Evolutionary conservation across 768 basidiomycete genomes (phyloP), one percentile per base, ranked within the genome.

Genomic region (Calocera cornea): DNA sequence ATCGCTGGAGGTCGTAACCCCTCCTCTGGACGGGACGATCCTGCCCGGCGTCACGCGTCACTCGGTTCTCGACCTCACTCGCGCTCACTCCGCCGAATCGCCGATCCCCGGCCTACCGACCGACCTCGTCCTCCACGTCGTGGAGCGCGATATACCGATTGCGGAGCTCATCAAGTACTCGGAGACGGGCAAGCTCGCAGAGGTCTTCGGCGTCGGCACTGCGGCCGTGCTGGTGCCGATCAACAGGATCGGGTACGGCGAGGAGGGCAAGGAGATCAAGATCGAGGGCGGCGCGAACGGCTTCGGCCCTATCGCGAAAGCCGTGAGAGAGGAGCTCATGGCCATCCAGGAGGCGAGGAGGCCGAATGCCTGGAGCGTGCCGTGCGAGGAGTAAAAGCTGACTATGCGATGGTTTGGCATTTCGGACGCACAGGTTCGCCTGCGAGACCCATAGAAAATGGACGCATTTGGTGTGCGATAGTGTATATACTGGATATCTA

Each of bases 31-130:
- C 74, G 93, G 94, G 64, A 88, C 91, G 77, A 92, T 97, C 72
- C 84, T 98, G 1, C 93, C 94, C 1, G 92, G 95, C 50, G 86
- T 97, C 29, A 97, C 94, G 7, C 86, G 95, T 69, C 88, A 89
- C 72, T 93, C 91, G 31, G 86, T 90, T 47, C 83, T 97, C 41
- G 72, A 80, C 0, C 86, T 97, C 49, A 83, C 85, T 2, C 78
- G 83, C 17, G 86, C 85, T 10, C 90, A 91, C 70, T 78, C 79
- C 0, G 82, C 54, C 66, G 75, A 76, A 38, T 73, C 70, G 60
- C 66, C 68, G 64, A 76, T 84, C 67, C 77, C 76, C 3, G 78
- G 79, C 64, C 70, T 81, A 63, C 79, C 85, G 10, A 74, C 81
- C 71, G 67, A 86, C 78, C 63, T 76, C 33, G 77, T 77, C 2